These are phyloP conservation scores for Chenopodium formosanum DNA, from an alignment of 148 eudicot species.

Conservation along the genomic window DNA sequence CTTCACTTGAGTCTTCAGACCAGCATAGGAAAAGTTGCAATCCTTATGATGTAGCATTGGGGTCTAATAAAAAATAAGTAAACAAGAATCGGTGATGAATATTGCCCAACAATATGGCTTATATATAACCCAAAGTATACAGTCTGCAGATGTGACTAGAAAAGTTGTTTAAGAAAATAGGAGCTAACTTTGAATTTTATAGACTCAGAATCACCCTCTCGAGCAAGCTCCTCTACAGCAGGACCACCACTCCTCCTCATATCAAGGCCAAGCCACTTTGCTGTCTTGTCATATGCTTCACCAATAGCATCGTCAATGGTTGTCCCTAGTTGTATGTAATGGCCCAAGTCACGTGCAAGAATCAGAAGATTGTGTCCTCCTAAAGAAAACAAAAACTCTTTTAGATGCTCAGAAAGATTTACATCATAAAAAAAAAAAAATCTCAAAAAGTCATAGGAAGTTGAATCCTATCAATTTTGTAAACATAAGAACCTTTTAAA, in stretches of 20 bases:
- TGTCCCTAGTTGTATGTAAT: slow-evolving; percentile 91
- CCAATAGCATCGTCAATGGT: slow-evolving; percentile 98
- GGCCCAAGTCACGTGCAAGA: slow-evolving; percentile 86
- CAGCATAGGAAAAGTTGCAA: slow-evolving; percentile 98
- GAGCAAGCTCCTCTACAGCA: slow-evolving; percentile 94
- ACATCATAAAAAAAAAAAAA: not conserved
- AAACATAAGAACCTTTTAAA: not conserved
- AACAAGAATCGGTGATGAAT: not conserved
- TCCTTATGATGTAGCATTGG: slow-evolving; percentile 98
- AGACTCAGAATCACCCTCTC: slow-evolving; percentile 73
- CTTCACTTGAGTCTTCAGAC: slow-evolving; percentile 97
- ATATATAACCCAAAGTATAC: not conserved
- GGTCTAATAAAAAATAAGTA: slow-evolving; percentile 41
- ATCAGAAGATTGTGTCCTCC: slow-evolving; percentile 96
- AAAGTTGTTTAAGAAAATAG: not conserved
- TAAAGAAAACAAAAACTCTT: slow-evolving; percentile 19
- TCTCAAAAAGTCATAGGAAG: not conserved
- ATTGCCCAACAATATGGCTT: not conserved
- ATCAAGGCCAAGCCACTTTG: slow-evolving; percentile 99
- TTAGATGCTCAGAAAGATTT: not conserved
- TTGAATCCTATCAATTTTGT: not conserved
- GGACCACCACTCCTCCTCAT: slow-evolving; percentile 94
- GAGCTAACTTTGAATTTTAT: slow-evolving; percentile 59
- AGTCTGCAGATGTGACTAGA: not conserved
- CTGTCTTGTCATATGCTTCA: slow-evolving; percentile 96